Percentiles rank a stretch among this genome's conserved stretches.
Conservation (phyloP, 495 filamentous ascomycete species). For the Podospora comata region DNA sequence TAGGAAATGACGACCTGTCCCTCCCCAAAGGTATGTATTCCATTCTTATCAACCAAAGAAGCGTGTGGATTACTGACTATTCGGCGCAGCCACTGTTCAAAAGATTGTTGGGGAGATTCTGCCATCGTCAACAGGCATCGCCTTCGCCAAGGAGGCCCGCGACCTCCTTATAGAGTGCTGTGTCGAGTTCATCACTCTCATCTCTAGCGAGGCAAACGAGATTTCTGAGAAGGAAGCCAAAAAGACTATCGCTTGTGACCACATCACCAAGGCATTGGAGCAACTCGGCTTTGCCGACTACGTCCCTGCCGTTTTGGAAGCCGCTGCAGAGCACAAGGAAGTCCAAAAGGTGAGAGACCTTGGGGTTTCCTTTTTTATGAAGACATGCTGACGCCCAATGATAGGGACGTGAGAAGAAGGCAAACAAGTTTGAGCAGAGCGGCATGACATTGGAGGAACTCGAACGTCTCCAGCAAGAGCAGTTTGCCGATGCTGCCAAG, state of each 20-base stretch:
- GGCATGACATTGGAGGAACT: slow-evolving; percentile 87
- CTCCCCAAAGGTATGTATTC: slow-evolving; percentile 76
- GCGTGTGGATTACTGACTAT: background rate
- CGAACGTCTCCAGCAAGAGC: slow-evolving; percentile 79
- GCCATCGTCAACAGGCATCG: slow-evolving; percentile 56
- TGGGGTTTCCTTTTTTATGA: background rate
- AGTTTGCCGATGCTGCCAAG: slow-evolving; percentile 73
- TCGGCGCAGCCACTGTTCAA: slow-evolving; percentile 77
- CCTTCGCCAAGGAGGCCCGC: slow-evolving; percentile 90
- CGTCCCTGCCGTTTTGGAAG: slow-evolving; percentile 77
- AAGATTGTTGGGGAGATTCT: slow-evolving; percentile 97
- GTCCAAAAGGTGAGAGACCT: slow-evolving; percentile 71
- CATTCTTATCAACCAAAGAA: background rate
- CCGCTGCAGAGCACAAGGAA: slow-evolving; percentile 88
- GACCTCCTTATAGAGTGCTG: slow-evolving; percentile 98
- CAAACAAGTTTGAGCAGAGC: slow-evolving; percentile 92
- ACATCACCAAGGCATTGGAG: slow-evolving; percentile 87
- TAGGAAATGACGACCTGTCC: slow-evolving; percentile 87
- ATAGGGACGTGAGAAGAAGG: slow-evolving; percentile 91
- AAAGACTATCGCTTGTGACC: slow-evolving; percentile 96
- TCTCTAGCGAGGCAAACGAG: slow-evolving; percentile 96
- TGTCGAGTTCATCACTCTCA: slow-evolving; percentile 96
- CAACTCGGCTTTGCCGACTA: slow-evolving; percentile 91
- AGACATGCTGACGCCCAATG: slow-evolving; percentile 16
- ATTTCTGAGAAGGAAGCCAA: slow-evolving; percentile 97